Evolutionary conservation across 2,329 filamentous ascomycete species (phyloP), one percentile per base, ranked within the genome.

Genomic region (Apiospora pterosperma): DNA sequence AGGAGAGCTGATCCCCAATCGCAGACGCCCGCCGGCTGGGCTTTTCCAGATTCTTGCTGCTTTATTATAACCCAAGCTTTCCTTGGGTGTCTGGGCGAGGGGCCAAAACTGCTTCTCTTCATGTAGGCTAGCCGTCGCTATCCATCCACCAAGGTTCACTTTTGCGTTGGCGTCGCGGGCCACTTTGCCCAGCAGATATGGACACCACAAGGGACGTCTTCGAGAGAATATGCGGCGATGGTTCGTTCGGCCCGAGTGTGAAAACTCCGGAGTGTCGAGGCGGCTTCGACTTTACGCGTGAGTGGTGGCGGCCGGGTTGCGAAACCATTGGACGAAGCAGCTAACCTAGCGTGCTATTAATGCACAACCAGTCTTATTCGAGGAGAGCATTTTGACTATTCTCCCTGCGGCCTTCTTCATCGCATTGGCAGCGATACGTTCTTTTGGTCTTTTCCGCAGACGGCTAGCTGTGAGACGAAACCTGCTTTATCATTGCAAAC

Each of bases 211-310:
- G 48, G 28, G 48, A 55, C 7, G 28, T 55, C 25, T 55, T 55
- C 28, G 48, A 55, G 16, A 34, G 16, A 6, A 38, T 63, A 28
- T 63, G 61, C 21, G 42, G 48, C 34, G 64, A 65, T 48, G 59
- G 38, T 23, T 63, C 55, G 8, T 44, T 65, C 42, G 64, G 64
- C 48, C 64, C 64, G n/a, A 42, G 39, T 34, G 58, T 63, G 14
- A 39, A 23, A 19, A 55, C 62, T 34, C 41, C 62, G 19, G 62
- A 63, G 16, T 65, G 64, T 58, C 64, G 64, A 28, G 64, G 64
- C 42, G 62, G 64, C n/a, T 65, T 65, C 55, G 64, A 65, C 28
- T 64, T 65, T 34, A 65, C 64, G 14, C 28, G 62, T 64, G 42
- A 28, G 63, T 59, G 28, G 21, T 23, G 42, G 23, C 28, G 42